Base-by-base conservation (phyloP, 2,329 filamentous ascomycete species). In the Colletotrichum euphorbiae region DNA sequence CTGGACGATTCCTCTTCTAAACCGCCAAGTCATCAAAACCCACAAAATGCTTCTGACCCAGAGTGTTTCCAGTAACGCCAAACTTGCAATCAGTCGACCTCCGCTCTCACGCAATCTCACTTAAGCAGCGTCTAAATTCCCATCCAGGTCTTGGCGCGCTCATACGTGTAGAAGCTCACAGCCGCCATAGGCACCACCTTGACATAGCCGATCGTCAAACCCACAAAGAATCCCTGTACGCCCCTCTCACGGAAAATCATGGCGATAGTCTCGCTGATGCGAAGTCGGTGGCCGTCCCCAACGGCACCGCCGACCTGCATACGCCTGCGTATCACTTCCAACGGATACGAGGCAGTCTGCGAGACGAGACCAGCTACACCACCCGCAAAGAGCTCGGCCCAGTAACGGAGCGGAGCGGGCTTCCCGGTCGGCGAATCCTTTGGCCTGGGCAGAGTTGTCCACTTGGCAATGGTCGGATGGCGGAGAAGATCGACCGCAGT, bases 241-340 rank as follows among this genome's bases (percentile, higher is more conserved):
- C 96, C 96, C 64, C 85, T 86, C 80, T 98, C 93, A 51, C 85
- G 82, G 72, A 89, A 89, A 71, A 99, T 96, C 76, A 89, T 86
- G 71, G 80, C 82, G 3, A 90, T 90, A 1, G 95, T 97, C 80
- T 98, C 95, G 15, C 83, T 81, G 71, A 99, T 93, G 57, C 89
- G 85, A 51, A 97, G 80, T 51, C 92, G 84, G 73, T 89, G 93
- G 0, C 95, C 94, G 77, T 98, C 94, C 1, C 96, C 96, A 0
- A 98, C 93, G 0, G 95, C 94, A 11, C 95, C 96, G 54, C 93
- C 93, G 13, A 99, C 96, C 78, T 99, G 96, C 95, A 99, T 98
- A 54, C 96, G 87, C 71, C 96, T 87, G 69, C 96, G 85, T 67
- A 98, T 91, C 15, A 99, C 93, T 79, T 99, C 96, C 3, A 99